Evolutionary conservation across 495 filamentous ascomycete species (phyloP).

Genomic region (Lasiosphaeria hispida): DNA sequence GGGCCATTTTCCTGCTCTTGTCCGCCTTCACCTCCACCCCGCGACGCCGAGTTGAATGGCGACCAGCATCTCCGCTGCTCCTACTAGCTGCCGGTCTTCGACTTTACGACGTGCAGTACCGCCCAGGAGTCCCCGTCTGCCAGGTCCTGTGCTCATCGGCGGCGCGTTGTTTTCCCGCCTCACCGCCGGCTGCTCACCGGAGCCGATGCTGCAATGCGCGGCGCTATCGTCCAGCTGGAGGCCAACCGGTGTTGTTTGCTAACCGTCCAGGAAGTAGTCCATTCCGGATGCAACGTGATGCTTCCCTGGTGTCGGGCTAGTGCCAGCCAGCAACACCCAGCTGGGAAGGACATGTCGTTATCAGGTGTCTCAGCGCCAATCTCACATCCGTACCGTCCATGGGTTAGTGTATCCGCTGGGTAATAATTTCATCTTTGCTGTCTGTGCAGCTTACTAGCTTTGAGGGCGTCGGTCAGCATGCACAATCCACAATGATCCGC

Average conservation of each 20-base stretch:
- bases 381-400: too few species aligned
- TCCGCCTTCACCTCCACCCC: neutral
- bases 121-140: too few species aligned
- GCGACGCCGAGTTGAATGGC: too few species aligned
- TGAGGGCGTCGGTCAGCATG: neutral
- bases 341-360: constrained; percentile 13
- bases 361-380: neutral
- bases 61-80: too few species aligned
- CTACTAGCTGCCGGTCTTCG: too few species aligned
- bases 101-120: too few species aligned
- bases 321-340: constrained; percentile 11
- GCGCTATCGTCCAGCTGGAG: constrained; percentile 10
- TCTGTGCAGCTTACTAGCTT: neutral
- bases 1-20: too few species aligned
- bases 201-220: constrained; percentile 5
- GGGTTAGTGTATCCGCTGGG: too few species aligned
- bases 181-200: too few species aligned
- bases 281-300: constrained; percentile 26
- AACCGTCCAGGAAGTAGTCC: constrained; percentile 11
- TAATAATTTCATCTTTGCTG: constrained; percentile 1
- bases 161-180: too few species aligned
- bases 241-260: constrained; percentile 1
- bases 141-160: too few species aligned
- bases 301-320: constrained; percentile 17
- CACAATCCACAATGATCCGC: neutral